Percentiles rank a stretch among this genome's conserved stretches.
phyloP scores from a whole-genome alignment of 1,139 yeast species.

The Pichia sp. region DNA sequence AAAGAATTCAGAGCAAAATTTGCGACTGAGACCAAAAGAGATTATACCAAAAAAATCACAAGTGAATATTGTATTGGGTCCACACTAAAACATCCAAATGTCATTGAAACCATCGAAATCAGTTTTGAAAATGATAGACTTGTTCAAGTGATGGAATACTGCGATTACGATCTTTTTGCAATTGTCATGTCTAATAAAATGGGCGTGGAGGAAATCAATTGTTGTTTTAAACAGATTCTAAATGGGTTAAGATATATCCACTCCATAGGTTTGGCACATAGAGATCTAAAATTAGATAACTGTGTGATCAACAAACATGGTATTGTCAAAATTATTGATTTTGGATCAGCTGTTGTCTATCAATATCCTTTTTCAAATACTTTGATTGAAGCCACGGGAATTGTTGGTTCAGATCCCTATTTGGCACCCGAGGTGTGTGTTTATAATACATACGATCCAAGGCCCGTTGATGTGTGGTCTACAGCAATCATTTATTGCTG shows the following conservation, averaged over 20 bases:
- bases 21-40: constrained; percentile 76
- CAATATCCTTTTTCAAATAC: constrained; percentile 81
- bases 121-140: constrained; percentile 79
- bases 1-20: constrained; percentile 90
- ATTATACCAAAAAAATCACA: constrained; percentile 90
- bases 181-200: constrained; percentile 96
- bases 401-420: constrained; percentile 97
- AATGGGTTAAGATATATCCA: constrained; percentile 84
- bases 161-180: constrained; percentile 93
- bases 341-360: constrained; percentile 94
- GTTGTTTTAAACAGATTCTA: constrained; percentile 81
- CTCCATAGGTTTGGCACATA: constrained; percentile 84
- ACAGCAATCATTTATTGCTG: constrained; percentile 93
- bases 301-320: constrained; percentile 87
- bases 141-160: constrained; percentile 96
- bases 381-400: constrained; percentile 79
- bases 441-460: constrained; percentile 75
- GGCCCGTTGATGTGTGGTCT: constrained; percentile 93
- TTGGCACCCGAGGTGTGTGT: constrained; percentile 92
- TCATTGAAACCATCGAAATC: constrained; percentile 89
- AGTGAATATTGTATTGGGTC: constrained; percentile 98
- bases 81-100: constrained; percentile 87
- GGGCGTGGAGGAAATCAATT: constrained; percentile 77
- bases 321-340: constrained; percentile 84
- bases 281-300: constrained; percentile 91